phyloP scores from a whole-genome alignment of 2,329 filamentous ascomycete species.

The Aurifilum marmelostoma region DNA sequence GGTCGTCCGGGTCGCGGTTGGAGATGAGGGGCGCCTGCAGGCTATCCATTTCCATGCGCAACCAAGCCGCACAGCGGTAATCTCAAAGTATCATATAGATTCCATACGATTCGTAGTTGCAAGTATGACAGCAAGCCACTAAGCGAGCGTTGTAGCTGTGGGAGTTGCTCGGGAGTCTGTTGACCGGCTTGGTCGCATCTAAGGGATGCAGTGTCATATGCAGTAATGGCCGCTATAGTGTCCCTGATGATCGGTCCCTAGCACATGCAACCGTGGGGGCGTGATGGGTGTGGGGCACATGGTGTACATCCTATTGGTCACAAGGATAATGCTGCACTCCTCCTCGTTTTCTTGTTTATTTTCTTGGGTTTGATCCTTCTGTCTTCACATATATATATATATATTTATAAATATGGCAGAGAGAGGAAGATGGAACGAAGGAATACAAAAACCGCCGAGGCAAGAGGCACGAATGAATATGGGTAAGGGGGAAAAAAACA shows the following conservation, averaged over 20 bases:
- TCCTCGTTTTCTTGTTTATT: not conserved
- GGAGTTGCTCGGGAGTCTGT: not conserved
- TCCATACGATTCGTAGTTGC: not conserved
- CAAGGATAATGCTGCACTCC: not conserved
- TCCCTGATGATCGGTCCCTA: not conserved
- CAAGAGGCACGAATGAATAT: not conserved
- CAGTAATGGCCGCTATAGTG: not conserved
- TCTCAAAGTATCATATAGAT: not conserved
- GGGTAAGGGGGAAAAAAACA: not conserved
- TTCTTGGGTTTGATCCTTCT: not conserved
- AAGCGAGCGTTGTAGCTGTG: not conserved
- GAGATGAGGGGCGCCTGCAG: constrained; percentile 44
- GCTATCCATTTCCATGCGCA: constrained; percentile 22
- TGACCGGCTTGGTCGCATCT: not conserved
- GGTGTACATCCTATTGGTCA: not conserved
- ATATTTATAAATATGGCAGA: not conserved
- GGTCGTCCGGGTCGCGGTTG: constrained; percentile 33
- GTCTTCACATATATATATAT: not conserved
- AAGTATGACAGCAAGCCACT: not conserved
- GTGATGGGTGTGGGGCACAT: not conserved
- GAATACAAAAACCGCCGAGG: too few relatives aligned
- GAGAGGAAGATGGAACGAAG: not conserved
- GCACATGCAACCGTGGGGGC: not conserved
- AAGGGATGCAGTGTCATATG: not conserved
- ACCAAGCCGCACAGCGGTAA: not conserved